Percentiles rank a stretch among this genome's conserved stretches.
These are phyloP conservation scores for Naganishia liquefaciens DNA, from an alignment of 1,284 basidiomycete species.

Conservation along the genomic window DNA sequence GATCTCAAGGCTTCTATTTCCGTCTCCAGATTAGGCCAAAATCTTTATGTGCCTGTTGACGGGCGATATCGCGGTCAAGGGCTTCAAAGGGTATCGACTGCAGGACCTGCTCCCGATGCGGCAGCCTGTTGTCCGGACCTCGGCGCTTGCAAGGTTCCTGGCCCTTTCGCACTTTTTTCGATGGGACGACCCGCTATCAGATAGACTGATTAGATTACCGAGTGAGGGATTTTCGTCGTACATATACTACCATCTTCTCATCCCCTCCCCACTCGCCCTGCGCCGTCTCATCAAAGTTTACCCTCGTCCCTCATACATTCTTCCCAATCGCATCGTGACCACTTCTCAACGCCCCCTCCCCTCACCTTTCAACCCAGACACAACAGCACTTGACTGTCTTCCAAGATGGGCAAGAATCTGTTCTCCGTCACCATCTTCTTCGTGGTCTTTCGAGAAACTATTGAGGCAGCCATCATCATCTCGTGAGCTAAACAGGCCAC, in stretches of 20 bases:
- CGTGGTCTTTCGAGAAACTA: conserved; percentile 55
- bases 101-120: no score
- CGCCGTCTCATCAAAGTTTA: not conserved
- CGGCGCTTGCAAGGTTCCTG: not conserved
- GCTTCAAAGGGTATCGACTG: no score
- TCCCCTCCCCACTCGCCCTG: not conserved
- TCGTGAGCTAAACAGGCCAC: conserved; percentile 35
- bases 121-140: no score
- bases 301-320: not conserved
- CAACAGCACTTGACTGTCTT: not conserved
- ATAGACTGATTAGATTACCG: conserved; percentile 28
- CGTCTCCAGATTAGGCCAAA: not conserved
- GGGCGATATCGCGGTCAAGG: conserved; percentile 14
- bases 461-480: conserved; percentile 54
- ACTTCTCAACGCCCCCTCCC: not conserved
- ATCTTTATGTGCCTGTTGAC: not conserved
- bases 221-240: conserved; percentile 15
- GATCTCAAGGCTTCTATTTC: conserved; percentile 3
- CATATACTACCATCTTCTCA: conserved; percentile 5
- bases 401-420: conserved; percentile 48
- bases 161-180: conserved; percentile 5
- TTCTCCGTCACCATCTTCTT: conserved; percentile 56
- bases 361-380: not conserved
- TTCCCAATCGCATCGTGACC: no score
- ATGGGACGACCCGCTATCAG: conserved; percentile 8